Conservation (phyloP, 2,329 filamentous ascomycete genomes). For the Amauroascus niger region DNA sequence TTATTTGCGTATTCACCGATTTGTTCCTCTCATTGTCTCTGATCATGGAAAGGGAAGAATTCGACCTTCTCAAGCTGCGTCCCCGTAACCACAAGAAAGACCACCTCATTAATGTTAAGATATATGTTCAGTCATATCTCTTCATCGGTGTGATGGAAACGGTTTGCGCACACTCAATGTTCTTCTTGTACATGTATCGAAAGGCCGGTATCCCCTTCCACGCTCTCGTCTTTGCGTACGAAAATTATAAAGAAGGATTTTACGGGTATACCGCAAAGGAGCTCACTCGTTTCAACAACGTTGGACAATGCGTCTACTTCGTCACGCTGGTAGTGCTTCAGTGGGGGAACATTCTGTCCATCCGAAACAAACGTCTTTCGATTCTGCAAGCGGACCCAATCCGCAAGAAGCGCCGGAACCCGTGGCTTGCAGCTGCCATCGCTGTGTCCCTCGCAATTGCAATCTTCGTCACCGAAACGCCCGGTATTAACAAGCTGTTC, state of each 20-base stretch:
- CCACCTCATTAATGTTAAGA: constrained; percentile 45
- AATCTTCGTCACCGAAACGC: constrained; percentile 46
- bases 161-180: constrained; percentile 44
- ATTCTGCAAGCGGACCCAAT: constrained; percentile 46
- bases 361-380: constrained; percentile 45
- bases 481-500: constrained; percentile 43
- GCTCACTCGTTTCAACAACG: constrained; percentile 42
- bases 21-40: constrained; percentile 44
- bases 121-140: constrained; percentile 45
- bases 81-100: constrained; percentile 44
- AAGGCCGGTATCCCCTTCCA: constrained; percentile 41
- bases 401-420: constrained; percentile 40
- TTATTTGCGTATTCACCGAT: constrained; percentile 49
- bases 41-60: constrained; percentile 49
- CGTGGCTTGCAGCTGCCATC: constrained; percentile 42
- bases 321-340: constrained; percentile 47
- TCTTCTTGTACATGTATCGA: constrained; percentile 45
- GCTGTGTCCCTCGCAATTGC: constrained; percentile 43
- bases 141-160: constrained; percentile 47
- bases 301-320: constrained; percentile 47
- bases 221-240: constrained; percentile 44
- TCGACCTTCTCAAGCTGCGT: constrained; percentile 43
- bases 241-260: constrained; percentile 42
- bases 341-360: constrained; percentile 45
- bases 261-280: constrained; percentile 41